A percentile compares a stretch with the other conserved stretches of the same genome.
These are phyloP conservation scores for Linnemannia zychae DNA, from an alignment of 192 early-diverging fungal species.

Conservation along the genomic window DNA sequence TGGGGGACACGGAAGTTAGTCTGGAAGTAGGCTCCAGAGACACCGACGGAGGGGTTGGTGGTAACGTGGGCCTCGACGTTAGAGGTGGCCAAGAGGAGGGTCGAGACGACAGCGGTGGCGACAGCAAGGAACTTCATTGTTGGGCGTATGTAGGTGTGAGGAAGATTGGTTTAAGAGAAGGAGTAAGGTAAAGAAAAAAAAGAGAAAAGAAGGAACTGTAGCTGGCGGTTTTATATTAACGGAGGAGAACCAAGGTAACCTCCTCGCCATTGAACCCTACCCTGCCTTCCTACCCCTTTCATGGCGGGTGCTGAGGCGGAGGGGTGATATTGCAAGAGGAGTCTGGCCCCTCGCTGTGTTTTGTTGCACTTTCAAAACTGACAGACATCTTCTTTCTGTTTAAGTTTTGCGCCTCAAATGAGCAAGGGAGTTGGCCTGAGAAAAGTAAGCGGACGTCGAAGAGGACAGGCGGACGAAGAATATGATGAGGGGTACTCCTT, in stretches of 20 bases:
- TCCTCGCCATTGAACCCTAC: not conserved
- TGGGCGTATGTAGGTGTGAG: too few relatives aligned
- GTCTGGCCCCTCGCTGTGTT: not conserved
- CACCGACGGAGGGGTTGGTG: conserved; percentile 45
- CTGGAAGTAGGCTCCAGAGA: conserved; percentile 45
- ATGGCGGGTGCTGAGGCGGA: not conserved
- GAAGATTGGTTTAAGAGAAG: not conserved
- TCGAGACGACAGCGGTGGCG: conserved; percentile 31
- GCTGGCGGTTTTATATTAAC: not conserved
- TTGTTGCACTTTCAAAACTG: not conserved
- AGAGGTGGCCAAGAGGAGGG: conserved; percentile 35
- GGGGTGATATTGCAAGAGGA: not conserved
- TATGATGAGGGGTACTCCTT: not conserved
- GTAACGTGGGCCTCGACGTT: conserved; percentile 50
- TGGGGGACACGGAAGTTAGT: conserved; percentile 56
- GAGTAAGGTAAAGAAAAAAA: not conserved
- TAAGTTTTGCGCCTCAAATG: not conserved
- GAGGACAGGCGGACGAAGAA: not conserved
- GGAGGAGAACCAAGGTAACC: not conserved
- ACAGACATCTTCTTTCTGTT: not conserved
- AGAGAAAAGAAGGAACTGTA: not conserved
- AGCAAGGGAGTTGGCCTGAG: not conserved
- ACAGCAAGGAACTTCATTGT: conserved; percentile 45
- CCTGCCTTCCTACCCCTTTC: not conserved
- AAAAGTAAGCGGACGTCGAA: not conserved